Evolutionary conservation across 1,284 basidiomycete genomes (phyloP), one percentile per base, ranked within the genome.

Genomic region (Filobasidium uniguttulatum): DNA sequence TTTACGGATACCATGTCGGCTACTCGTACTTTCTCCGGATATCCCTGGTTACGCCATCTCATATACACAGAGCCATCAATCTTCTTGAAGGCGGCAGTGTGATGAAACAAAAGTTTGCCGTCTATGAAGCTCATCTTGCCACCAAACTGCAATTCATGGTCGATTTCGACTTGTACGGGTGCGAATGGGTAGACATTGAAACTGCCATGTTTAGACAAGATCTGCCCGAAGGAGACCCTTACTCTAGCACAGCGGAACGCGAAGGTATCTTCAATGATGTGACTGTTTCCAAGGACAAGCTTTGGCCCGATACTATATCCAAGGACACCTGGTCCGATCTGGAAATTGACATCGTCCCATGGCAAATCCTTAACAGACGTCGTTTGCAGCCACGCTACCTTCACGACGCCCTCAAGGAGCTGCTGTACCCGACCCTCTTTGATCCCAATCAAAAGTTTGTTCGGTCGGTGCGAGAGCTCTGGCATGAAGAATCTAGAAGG

Each of bases 131-230:
- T 55, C 93, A 98, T 69, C 75, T 97, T 60, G 83, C 79, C 61
- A 96, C 82, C 65, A 73, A 81, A 37, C 74, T 97, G 22, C 91
- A 97, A 68, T 96, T 96, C 71, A 79, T 97, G 77, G 84, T 84
- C 65, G 93, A 98, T 69, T 91, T 87, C 67, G 89, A 89, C 54
- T 74, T 98, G 30, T 94, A 90, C 61, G 93, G 93, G 2, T 97
- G 93, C 65, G 89, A 85, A 8, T 86, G 82, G 77, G 73, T 97
- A 44, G 81, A 93, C 52, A 59, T 78, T 3, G 67, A 65, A 15
- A 69, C 73, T 10, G 72, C 71, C 4, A 64, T 60, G n/a, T 75
- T 77, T 46, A 64, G 77, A 1, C 63, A 69, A 26, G 73, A 72
- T 5, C 57, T 75, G 1, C 73, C 74, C 4, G 66, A 64, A 41